Conservation (phyloP, 805 yeast genomes). For the Candida gorgasii region DNA sequence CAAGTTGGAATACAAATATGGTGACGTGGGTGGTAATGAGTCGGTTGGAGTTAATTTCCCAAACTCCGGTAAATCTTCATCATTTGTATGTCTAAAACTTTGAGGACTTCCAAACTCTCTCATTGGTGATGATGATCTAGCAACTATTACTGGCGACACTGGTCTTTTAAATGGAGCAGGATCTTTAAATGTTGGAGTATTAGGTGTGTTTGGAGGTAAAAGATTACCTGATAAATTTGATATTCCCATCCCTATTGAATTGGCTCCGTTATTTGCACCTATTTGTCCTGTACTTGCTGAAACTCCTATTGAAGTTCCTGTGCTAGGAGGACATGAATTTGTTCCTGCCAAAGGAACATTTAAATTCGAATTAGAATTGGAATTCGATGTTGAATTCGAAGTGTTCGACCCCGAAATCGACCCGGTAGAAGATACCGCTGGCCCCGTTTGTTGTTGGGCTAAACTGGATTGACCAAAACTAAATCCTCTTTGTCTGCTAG, state of each 20-base stretch:
- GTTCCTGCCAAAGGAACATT: not conserved
- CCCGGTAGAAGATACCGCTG: slow-evolving; percentile 1
- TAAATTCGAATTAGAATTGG: not conserved
- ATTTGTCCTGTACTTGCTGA: not conserved
- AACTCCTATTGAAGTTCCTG: not conserved
- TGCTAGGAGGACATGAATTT: not conserved
- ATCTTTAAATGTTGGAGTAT: slow-evolving; percentile 15
- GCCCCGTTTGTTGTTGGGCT: not conserved
- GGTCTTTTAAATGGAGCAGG: slow-evolving; percentile 48
- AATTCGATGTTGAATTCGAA: slow-evolving; percentile 1
- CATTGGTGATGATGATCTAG: slow-evolving; percentile 19
- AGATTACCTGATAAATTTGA: slow-evolving; percentile 7
- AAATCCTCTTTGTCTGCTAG: slow-evolving; percentile 39
- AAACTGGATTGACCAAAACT: slow-evolving; percentile 21
- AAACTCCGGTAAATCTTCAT: slow-evolving; percentile 17
- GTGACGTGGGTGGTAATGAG: slow-evolving; percentile 6
- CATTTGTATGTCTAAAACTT: slow-evolving; percentile 7
- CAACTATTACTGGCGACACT: slow-evolving; percentile 39
- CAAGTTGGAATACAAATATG: slow-evolving; percentile 4
- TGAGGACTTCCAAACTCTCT: slow-evolving; percentile 15
- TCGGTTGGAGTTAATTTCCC: slow-evolving; percentile 18
- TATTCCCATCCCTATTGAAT: slow-evolving; percentile 10
- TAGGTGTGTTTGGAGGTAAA: slow-evolving; percentile 7
- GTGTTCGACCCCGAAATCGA: slow-evolving; percentile 1
- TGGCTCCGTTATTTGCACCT: not conserved